Conservation (phyloP, 2,329 filamentous ascomycete genomes). For the Dothideomycetes sp. region DNA sequence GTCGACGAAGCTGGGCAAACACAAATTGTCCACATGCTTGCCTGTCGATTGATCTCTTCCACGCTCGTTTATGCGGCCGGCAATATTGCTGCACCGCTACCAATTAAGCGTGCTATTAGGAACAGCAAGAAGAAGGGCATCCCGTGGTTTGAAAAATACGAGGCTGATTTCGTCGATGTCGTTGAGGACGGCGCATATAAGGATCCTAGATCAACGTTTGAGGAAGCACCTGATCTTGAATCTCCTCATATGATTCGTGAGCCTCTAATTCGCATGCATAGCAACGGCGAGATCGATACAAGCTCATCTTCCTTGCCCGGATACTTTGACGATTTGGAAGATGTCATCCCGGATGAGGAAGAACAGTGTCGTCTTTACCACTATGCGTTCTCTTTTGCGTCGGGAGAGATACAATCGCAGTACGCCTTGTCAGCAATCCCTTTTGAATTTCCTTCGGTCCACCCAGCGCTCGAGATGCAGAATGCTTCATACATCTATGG, state of each 20-base stretch:
- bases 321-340: conserved; percentile 5
- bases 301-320: background rate
- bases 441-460: conserved; percentile 57
- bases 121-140: conserved; percentile 22
- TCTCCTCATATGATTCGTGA: conserved; percentile 7
- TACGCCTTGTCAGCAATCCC: conserved; percentile 55
- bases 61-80: conserved; percentile 54
- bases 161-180: conserved; percentile 18
- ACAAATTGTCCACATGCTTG: conserved; percentile 49
- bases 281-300: background rate
- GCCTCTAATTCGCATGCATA: conserved; percentile 1
- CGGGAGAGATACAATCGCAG: conserved; percentile 42
- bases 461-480: conserved; percentile 44
- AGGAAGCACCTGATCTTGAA: conserved; percentile 18
- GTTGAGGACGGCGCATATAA: background rate
- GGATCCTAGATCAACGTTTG: conserved; percentile 4
- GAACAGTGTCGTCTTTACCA: conserved; percentile 62
- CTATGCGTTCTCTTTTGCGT: conserved; percentile 46
- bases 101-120: conserved; percentile 16
- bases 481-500: conserved; percentile 54
- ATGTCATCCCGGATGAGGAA: conserved; percentile 32
- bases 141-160: conserved; percentile 36
- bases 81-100: conserved; percentile 46
- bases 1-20: conserved; percentile 25
- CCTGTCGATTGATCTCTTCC: conserved; percentile 56